phyloP scores from a whole-genome alignment of 352 stramenopile species.

The Achlya hypogyna region DNA sequence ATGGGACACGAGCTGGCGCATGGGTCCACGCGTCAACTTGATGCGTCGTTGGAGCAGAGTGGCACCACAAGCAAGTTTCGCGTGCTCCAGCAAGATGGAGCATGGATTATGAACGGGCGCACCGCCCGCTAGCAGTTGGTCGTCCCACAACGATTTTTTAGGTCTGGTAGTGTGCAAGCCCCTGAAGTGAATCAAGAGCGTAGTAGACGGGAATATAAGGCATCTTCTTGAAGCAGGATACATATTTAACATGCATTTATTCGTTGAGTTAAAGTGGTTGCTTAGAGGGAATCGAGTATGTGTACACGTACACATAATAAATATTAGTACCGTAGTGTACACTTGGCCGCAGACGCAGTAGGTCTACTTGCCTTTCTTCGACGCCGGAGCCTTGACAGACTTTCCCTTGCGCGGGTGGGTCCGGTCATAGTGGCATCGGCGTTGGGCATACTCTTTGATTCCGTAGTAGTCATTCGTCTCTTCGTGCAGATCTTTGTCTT shows the following conservation, averaged over 20 bases:
- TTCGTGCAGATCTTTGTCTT: not conserved
- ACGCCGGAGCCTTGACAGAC: not conserved
- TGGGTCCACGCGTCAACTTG: too few relatives aligned
- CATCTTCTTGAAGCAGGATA: too few relatives aligned
- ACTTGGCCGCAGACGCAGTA: not conserved
- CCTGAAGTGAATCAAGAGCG: too few relatives aligned
- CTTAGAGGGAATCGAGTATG: not conserved
- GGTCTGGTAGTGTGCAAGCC: too few relatives aligned
- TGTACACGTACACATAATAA: slow-evolving; percentile 14
- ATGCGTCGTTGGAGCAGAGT: too few relatives aligned
- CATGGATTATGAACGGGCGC: too few relatives aligned
- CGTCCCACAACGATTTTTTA: too few relatives aligned
- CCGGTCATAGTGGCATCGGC: not conserved
- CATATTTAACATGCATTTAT: not conserved
- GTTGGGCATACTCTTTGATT: slow-evolving; percentile 18
- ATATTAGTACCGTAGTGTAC: slow-evolving; percentile 10
- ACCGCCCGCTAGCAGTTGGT: too few relatives aligned
- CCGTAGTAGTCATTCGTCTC: slow-evolving; percentile 11
- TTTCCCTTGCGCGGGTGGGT: not conserved
- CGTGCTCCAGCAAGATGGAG: too few relatives aligned
- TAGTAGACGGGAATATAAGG: too few relatives aligned
- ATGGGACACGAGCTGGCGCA: too few relatives aligned
- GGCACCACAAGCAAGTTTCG: too few relatives aligned
- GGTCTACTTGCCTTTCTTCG: slow-evolving; percentile 6
- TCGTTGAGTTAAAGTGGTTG: not conserved